These are phyloP conservation scores for Smallanthus sonchifolius DNA, from an alignment of 129 eudicot genomes.

Conservation along the genomic window DNA sequence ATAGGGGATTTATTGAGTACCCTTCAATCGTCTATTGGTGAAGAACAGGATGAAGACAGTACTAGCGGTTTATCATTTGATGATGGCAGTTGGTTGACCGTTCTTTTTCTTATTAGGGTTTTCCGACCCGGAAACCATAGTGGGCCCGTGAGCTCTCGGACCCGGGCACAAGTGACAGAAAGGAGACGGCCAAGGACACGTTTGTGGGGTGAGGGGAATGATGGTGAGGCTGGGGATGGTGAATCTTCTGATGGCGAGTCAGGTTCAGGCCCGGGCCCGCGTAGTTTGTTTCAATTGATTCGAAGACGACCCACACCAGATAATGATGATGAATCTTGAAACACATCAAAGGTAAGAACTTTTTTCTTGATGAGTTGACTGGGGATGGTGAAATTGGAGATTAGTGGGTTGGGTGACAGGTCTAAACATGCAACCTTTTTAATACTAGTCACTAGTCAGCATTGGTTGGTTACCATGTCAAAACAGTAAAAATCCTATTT, in stretches of 20 bases:
- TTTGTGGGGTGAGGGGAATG: constrained; percentile 64
- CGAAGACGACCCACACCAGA: constrained; percentile 34
- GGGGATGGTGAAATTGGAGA: not conserved
- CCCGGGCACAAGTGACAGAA: constrained; percentile 35
- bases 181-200: constrained; percentile 52
- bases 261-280: constrained; percentile 16
- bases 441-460: not conserved
- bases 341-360: constrained; percentile 10
- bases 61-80: constrained; percentile 35
- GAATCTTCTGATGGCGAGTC: constrained; percentile 53
- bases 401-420: not conserved
- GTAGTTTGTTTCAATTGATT: constrained; percentile 24
- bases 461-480: not conserved
- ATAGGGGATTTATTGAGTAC: constrained; percentile 73
- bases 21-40: constrained; percentile 56
- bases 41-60: constrained; percentile 43
- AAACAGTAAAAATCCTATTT: not conserved
- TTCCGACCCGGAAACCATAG: constrained; percentile 39
- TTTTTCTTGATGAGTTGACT: constrained; percentile 3
- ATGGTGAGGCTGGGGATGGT: constrained; percentile 41
- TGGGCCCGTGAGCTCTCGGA: constrained; percentile 51
- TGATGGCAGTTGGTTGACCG: constrained; percentile 62
- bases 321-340: constrained; percentile 30
- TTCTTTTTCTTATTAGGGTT: constrained; percentile 54
- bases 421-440: not conserved